Evolutionary conservation across 805 yeast genomes (phyloP).

Genomic region (Cyberlindnera meyerae): DNA sequence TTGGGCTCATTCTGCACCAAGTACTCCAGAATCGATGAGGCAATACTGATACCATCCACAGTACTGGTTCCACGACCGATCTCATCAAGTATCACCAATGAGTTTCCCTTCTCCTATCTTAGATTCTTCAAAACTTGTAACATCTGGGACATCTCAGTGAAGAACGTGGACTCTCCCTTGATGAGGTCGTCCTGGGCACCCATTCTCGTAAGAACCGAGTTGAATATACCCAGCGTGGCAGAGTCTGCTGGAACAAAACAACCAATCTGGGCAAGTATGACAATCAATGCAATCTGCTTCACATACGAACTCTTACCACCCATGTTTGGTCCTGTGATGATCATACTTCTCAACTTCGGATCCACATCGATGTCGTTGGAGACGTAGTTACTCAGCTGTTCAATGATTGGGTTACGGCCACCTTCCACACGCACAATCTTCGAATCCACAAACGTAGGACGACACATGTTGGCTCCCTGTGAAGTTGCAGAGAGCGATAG

Average conservation of each 20-base stretch:
- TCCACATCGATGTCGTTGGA: conserved; percentile 78
- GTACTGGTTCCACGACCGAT: conserved; percentile 80
- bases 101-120: conserved; percentile 49
- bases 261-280: conserved; percentile 83
- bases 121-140: conserved; percentile 68
- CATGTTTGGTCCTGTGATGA: conserved; percentile 96
- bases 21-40: conserved; percentile 87
- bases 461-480: conserved; percentile 50
- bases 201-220: conserved; percentile 88
- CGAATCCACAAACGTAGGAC: conserved; percentile 58
- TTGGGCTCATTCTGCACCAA: conserved; percentile 51
- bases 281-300: conserved; percentile 80
- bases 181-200: conserved; percentile 98
- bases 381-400: conserved; percentile 46
- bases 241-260: conserved; percentile 78
- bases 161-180: conserved; percentile 93
- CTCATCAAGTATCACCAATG: conserved; percentile 87
- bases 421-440: conserved; percentile 44
- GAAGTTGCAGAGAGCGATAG: conserved; percentile 70
- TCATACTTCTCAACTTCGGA: conserved; percentile 56
- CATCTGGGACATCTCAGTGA: conserved; percentile 94
- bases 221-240: conserved; percentile 79
- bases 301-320: conserved; percentile 94
- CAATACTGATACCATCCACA: conserved; percentile 95
- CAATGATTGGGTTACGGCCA: conserved; percentile 90